Evolutionary conservation across 179 eudicot genomes (phyloP).

Genomic region (Beta macrorhiza): DNA sequence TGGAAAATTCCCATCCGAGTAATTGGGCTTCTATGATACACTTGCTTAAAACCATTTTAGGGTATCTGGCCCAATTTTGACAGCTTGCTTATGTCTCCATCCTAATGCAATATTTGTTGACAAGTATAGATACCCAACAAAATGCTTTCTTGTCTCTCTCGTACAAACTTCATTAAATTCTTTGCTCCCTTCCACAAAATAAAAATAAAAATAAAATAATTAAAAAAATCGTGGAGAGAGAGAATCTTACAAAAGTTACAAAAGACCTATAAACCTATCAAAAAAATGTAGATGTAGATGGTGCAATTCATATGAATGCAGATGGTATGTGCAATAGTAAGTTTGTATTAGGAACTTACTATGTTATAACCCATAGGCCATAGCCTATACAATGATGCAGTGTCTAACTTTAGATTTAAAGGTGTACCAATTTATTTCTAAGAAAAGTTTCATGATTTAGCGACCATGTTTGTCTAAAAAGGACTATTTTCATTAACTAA

Average conservation of each 20-base stretch:
- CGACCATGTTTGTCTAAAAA: constrained; percentile 4
- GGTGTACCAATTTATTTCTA: neutral
- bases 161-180: constrained; percentile 17
- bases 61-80: constrained; percentile 8
- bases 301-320: too few relatives aligned
- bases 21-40: constrained; percentile 2
- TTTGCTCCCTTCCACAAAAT: constrained; percentile 8
- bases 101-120: neutral
- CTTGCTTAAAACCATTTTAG: neutral
- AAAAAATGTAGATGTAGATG: too few relatives aligned
- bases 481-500: constrained; percentile 3
- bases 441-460: neutral
- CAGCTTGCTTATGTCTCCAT: constrained; percentile 5
- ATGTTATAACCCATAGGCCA: neutral
- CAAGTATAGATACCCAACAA: constrained; percentile 19
- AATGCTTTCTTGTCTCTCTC: constrained; percentile 16
- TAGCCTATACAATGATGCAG: neutral
- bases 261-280: too few relatives aligned
- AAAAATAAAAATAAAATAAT: neutral
- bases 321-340: neutral
- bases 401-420: neutral
- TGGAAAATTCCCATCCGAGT: neutral
- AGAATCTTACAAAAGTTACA: too few relatives aligned
- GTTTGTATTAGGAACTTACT: neutral
- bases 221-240: neutral